Conservation (phyloP, 306 rosid genomes). For the Lagenaria siceraria region DNA sequence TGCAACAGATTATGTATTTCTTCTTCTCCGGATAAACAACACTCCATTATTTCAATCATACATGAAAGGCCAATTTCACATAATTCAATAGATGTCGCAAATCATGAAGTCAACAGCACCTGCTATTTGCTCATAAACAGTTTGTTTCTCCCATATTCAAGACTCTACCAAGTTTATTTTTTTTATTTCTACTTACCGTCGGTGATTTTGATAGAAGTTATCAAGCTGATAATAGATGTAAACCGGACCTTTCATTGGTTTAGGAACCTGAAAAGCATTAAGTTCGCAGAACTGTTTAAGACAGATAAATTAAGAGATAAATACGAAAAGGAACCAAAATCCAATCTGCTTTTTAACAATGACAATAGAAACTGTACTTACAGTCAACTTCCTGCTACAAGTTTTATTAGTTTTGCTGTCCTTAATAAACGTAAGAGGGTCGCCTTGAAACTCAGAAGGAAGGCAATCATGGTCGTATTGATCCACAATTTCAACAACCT, state of each 20-base stretch:
- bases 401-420: constrained; percentile 35
- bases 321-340: not conserved
- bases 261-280: constrained; percentile 46
- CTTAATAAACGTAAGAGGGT: constrained; percentile 37
- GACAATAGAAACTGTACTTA: constrained; percentile 28
- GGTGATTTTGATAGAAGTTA: constrained; percentile 79
- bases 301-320: not conserved
- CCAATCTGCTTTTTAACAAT: not conserved
- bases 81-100: not conserved
- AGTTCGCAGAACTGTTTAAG: not conserved
- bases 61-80: not conserved
- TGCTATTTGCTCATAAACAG: not conserved
- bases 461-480: constrained; percentile 51
- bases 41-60: not conserved
- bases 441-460: constrained; percentile 16
- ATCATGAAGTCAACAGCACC: not conserved
- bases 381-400: constrained; percentile 36
- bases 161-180: not conserved
- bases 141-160: not conserved
- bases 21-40: not conserved
- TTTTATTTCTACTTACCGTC: constrained; percentile 32
- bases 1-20: not conserved
- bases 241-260: constrained; percentile 56
- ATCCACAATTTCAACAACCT: constrained; percentile 56
- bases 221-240: constrained; percentile 75